Evolutionary conservation across 176 grass and related monocot genomes (phyloP).

Genomic region (Aegilops bicornis): DNA sequence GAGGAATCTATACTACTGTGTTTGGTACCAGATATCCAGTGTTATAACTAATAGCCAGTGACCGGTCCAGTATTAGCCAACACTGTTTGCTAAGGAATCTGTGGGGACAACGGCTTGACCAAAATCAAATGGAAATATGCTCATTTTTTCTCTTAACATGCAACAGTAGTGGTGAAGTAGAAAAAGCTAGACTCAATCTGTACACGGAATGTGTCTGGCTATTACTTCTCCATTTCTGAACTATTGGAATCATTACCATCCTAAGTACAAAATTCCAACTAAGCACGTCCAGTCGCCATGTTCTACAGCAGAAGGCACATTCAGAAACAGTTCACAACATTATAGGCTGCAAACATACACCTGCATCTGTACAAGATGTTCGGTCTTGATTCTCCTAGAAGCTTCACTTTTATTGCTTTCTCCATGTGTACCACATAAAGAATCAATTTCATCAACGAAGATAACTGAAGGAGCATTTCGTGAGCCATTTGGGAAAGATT

Average conservation of each 20-base stretch:
- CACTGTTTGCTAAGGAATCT: background rate
- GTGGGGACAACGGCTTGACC: background rate
- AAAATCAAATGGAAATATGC: background rate
- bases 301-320: background rate
- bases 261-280: background rate
- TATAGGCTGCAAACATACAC: conserved; percentile 31
- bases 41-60: background rate
- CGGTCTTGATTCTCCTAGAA: conserved; percentile 96
- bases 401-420: conserved; percentile 97
- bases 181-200: background rate
- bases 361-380: conserved; percentile 96
- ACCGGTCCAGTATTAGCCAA: background rate
- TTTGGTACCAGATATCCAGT: background rate
- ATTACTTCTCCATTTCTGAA: background rate
- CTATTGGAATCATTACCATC: background rate
- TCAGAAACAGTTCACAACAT: conserved; percentile 8
- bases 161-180: background rate
- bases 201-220: background rate
- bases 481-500: conserved; percentile 94
- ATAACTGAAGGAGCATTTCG: conserved; percentile 92
- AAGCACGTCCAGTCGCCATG: background rate
- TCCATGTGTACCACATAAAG: conserved; percentile 81
- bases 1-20: background rate
- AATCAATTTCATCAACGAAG: conserved; percentile 96
- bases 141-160: background rate